Evolutionary conservation across 2,329 filamentous ascomycete species (phyloP).

Genomic region (Epichloe aotearoae): DNA sequence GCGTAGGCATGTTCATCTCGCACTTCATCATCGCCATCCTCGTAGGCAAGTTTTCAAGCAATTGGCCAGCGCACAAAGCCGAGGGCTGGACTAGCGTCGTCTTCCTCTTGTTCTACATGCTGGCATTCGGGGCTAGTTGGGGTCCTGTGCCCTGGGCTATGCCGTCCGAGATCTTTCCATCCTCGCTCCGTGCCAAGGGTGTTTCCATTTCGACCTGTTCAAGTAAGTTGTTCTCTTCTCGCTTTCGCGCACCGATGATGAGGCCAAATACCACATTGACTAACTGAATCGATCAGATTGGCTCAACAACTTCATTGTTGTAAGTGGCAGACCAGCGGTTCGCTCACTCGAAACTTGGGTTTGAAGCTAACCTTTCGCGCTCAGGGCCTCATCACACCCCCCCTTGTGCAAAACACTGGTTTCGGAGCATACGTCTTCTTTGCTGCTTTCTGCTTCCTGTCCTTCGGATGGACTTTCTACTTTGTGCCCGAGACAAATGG

Average conservation of each 20-base stretch:
- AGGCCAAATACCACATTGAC: too few species aligned
- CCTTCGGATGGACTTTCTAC: constrained; percentile 36
- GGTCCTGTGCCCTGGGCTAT: constrained; percentile 36
- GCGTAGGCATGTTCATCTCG: constrained; percentile 14
- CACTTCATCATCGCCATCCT: constrained; percentile 15
- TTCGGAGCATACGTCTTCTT: constrained; percentile 46
- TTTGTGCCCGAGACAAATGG: constrained; percentile 46
- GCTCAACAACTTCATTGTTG: constrained; percentile 49
- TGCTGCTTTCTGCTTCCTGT: constrained; percentile 42
- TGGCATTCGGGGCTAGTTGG: constrained; percentile 46
- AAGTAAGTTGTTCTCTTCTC: constrained; percentile 16
- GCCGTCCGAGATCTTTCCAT: constrained; percentile 47
- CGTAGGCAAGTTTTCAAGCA: constrained; percentile 12
- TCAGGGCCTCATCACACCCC: constrained; percentile 41
- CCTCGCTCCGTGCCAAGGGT: constrained; percentile 48
- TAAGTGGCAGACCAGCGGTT: constrained; percentile 1
- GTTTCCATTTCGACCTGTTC: constrained; percentile 44
- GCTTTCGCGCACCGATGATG: not conserved
- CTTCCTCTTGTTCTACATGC: constrained; percentile 38
- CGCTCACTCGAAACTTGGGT: too few species aligned
- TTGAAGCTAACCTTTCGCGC: too few species aligned
- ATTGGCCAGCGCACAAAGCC: constrained; percentile 13
- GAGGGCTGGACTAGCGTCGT: constrained; percentile 17
- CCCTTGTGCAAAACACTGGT: constrained; percentile 36
- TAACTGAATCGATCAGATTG: constrained; percentile 25